Conservation (phyloP, 495 filamentous ascomycete genomes). For the Daldinia grandis region DNA sequence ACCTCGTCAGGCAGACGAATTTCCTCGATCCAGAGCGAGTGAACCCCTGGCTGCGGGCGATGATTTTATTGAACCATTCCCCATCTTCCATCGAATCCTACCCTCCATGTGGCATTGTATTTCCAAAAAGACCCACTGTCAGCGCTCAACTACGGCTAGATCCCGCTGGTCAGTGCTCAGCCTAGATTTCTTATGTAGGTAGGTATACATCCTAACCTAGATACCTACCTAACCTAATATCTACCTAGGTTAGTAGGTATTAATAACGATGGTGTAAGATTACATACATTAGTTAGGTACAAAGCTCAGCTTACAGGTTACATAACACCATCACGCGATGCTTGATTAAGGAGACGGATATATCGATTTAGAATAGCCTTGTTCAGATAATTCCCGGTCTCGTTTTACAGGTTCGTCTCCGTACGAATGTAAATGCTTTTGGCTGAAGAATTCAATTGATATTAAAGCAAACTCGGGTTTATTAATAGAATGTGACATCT, state of each 20-base stretch:
- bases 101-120: conserved; percentile 28
- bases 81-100: conserved; percentile 24
- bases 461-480: background rate
- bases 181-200: background rate
- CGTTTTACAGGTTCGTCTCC: background rate
- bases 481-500: conserved; percentile 28
- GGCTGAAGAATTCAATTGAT: background rate
- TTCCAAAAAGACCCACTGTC: conserved; percentile 23
- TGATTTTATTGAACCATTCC: conserved; percentile 37
- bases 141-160: conserved; percentile 22
- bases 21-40: conserved; percentile 5
- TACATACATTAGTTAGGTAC: background rate
- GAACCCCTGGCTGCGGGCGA: conserved; percentile 17
- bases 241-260: no score
- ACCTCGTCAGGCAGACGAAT: conserved; percentile 37
- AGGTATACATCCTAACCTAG: no score
- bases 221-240: no score
- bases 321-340: background rate
- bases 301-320: conserved; percentile 16
- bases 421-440: background rate
- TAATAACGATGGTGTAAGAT: conserved; percentile 1
- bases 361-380: background rate
- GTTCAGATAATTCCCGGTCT: background rate
- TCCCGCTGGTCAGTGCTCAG: conserved; percentile 16
- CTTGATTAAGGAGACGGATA: background rate